These are phyloP conservation scores for Acacia confusa DNA, from an alignment of 306 rosid genomes.

Conservation along the genomic window DNA sequence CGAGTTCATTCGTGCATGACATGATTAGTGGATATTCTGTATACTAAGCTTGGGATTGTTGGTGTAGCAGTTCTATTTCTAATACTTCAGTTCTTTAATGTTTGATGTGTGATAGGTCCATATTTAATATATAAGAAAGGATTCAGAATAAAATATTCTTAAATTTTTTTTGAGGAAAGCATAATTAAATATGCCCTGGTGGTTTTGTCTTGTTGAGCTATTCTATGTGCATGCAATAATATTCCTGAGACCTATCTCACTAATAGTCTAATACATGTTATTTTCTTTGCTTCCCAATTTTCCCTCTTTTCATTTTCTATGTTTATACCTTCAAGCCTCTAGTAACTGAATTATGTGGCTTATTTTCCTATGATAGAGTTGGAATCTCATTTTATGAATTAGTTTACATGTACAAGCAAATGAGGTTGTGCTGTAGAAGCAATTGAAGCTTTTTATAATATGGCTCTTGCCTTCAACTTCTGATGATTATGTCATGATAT, in stretches of 20 bases:
- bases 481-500: not conserved
- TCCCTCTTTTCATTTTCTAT: not conserved
- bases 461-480: not conserved
- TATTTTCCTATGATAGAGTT: not conserved
- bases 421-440: not conserved
- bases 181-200: not conserved
- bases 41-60: not conserved
- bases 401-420: not conserved
- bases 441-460: slow-evolving; percentile 5
- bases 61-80: not conserved
- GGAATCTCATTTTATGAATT: not conserved
- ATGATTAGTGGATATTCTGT: not conserved
- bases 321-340: not conserved
- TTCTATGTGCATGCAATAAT: not conserved
- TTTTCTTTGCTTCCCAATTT: not conserved
- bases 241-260: not conserved
- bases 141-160: not conserved
- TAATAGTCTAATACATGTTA: not conserved
- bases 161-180: not conserved
- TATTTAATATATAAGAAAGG: not conserved
- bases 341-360: not conserved
- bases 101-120: not conserved
- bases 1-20: not conserved
- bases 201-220: not conserved
- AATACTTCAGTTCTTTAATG: not conserved